Evolutionary conservation across 495 filamentous ascomycete species (phyloP).

Genomic region (Penicillium dipodomyicola): DNA sequence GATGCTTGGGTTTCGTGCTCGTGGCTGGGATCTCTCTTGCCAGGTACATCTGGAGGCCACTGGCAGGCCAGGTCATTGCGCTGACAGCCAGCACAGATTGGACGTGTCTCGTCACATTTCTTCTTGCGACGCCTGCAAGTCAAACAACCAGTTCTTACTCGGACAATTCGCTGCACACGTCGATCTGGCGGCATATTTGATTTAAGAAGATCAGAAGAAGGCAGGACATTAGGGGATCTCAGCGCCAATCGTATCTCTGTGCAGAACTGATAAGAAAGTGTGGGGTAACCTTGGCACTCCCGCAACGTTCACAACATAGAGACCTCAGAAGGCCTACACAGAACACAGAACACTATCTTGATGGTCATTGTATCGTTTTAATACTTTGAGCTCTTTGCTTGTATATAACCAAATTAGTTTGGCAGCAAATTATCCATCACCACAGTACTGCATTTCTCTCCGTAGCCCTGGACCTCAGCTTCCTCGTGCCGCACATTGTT

Average conservation of each 20-base stretch:
- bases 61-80: slow-evolving; percentile 33
- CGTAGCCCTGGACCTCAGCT: slow-evolving; percentile 28
- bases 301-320: no score
- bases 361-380: not conserved
- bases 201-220: not conserved
- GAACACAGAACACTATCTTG: not conserved
- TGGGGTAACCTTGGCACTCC: slow-evolving; percentile 7
- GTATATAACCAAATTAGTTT: not conserved
- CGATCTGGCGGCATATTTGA: slow-evolving; percentile 33
- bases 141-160: slow-evolving; percentile 68
- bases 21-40: slow-evolving; percentile 16
- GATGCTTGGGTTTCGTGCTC: not conserved
- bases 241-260: not conserved
- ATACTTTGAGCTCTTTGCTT: not conserved
- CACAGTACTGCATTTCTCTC: slow-evolving; percentile 20
- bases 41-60: slow-evolving; percentile 31
- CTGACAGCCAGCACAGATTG: slow-evolving; percentile 60
- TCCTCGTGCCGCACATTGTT: slow-evolving; percentile 39
- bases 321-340: no score
- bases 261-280: slow-evolving; percentile 9
- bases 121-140: slow-evolving; percentile 88
- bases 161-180: slow-evolving; percentile 33
- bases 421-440: not conserved
- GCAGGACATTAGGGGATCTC: slow-evolving; percentile 1
- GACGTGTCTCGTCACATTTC: slow-evolving; percentile 86